Evolutionary conservation across 1,139 yeast genomes (phyloP).

Genomic region (Pichia kudriavzevii): DNA sequence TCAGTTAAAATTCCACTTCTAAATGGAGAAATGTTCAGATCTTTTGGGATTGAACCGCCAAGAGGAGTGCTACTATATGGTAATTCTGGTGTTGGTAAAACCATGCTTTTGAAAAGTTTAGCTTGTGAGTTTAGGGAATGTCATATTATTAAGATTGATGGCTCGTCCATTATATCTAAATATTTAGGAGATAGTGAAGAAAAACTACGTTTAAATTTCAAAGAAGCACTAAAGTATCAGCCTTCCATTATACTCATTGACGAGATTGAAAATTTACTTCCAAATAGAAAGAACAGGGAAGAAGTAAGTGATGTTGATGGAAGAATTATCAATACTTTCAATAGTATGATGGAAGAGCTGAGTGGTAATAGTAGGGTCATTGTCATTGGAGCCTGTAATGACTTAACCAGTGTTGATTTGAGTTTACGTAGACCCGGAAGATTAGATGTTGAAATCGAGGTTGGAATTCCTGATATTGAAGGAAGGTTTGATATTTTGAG

Average conservation of each 20-base stretch:
- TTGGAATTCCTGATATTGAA: slow-evolving; percentile 69
- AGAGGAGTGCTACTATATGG: slow-evolving; percentile 88
- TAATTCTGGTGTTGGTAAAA: slow-evolving; percentile 97
- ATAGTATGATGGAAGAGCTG: slow-evolving; percentile 87
- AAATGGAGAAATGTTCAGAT: slow-evolving; percentile 66
- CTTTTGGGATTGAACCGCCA: slow-evolving; percentile 88
- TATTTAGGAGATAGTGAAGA: slow-evolving; percentile 92
- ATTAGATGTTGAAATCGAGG: slow-evolving; percentile 79
- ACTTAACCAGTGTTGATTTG: slow-evolving; percentile 77
- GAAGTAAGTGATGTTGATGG: slow-evolving; percentile 87
- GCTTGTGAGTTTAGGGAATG: slow-evolving; percentile 50
- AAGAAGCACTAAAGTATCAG: slow-evolving; percentile 76
- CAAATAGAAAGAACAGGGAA: slow-evolving; percentile 62
- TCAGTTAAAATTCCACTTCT: slow-evolving; percentile 77
- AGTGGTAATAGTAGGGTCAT: slow-evolving; percentile 43
- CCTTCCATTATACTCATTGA: slow-evolving; percentile 86
- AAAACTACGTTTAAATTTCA: slow-evolving; percentile 70
- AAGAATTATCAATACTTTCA: slow-evolving; percentile 75
- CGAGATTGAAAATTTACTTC: slow-evolving; percentile 87
- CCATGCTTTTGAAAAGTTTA: slow-evolving; percentile 77
- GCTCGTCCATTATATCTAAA: slow-evolving; percentile 88
- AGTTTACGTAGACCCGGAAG: slow-evolving; percentile 90
- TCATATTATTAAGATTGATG: slow-evolving; percentile 78
- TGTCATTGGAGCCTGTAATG: slow-evolving; percentile 46
- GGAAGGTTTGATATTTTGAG: slow-evolving; percentile 56